Evolutionary conservation across 2,329 filamentous ascomycete genomes (phyloP), one percentile per base, ranked within the genome.

Genomic region (Hymenoscyphus repandus): DNA sequence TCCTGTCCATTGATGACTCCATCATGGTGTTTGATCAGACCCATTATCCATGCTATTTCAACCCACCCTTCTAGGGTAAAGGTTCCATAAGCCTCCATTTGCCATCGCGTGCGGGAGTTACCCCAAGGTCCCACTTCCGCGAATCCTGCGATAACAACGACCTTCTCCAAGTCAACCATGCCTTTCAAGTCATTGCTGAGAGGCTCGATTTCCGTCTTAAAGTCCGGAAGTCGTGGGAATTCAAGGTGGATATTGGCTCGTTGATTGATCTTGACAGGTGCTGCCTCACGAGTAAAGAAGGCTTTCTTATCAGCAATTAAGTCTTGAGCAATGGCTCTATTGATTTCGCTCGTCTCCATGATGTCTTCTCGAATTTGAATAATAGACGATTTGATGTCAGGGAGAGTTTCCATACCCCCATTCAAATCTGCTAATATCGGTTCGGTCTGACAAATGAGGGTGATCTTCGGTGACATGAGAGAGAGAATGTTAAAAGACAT

Each of bases 401-500:
- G 58, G 41, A 67, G 58, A 1, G 53, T 56, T 1, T 60, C 56
- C 43, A 72, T 55, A n/a, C 64, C 69, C 2, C 72, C 71, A 5
- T 62, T 70, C 1, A 73, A 52, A 47, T 73, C 70, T 1, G 69
- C 70, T 34, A 66, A 59, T 3, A 73, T 52, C 1, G 69, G 68
- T 46, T 66, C 61, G 10, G 61, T 55, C 33, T 72, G 59, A 20
- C 64, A 68, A 15, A 68, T 55, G 1, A 58, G 52, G 4, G 61
- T 55, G 11, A 71, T 56, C 13, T 49, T 2, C 56, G 59, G 63
- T 62, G 59, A 9, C n/a, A 68, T 62, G 43, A 74, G 59, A 2
- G 56, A 64, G 11, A 69, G 57, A 18, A 74, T 68, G 52, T 70
- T 64, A 37, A 62, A 61, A 1, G 70, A 72, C 72, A 97, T 97